These are phyloP conservation scores for Fusarium sp. DNA, from an alignment of 2,329 filamentous ascomycete genomes.

Conservation along the genomic window DNA sequence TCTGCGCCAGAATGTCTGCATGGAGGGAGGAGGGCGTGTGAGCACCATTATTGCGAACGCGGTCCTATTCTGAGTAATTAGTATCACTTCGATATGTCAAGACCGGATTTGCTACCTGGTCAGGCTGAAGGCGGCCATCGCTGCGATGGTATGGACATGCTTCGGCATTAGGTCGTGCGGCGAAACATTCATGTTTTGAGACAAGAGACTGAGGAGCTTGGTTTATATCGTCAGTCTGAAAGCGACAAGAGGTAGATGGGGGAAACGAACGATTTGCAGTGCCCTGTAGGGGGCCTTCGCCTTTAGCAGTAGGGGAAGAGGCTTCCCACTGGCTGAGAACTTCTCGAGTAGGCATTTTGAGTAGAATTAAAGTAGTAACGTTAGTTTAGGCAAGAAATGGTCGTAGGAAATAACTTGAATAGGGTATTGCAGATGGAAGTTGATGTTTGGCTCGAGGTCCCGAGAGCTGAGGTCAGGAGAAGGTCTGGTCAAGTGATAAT, in stretches of 20 bases:
- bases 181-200: conserved; percentile 43
- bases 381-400: not conserved
- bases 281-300: conserved; percentile 39
- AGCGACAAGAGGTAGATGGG: accelerated
- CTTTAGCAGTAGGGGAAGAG: conserved; percentile 22
- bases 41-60: conserved; percentile 42
- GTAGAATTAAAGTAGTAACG: not conserved
- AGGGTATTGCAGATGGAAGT: not conserved
- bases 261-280: conserved; percentile 13
- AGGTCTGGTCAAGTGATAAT: not conserved
- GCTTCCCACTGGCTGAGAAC: conserved; percentile 34
- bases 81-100: not conserved
- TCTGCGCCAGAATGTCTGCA: conserved; percentile 42
- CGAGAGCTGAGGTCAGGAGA: not conserved
- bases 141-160: not conserved
- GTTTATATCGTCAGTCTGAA: not conserved
- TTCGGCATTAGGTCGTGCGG: conserved; percentile 24
- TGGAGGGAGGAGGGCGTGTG: conserved; percentile 43
- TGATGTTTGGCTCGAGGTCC: not conserved
- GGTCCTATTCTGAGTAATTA: conserved; percentile 28
- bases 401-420: not conserved
- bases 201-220: conserved; percentile 42
- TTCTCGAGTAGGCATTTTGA: conserved; percentile 39
- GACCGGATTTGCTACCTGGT: conserved; percentile 12
- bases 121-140: conserved; percentile 15